phyloP scores from a whole-genome alignment of 768 basidiomycete species.

The Psilocybe cyanescens region DNA sequence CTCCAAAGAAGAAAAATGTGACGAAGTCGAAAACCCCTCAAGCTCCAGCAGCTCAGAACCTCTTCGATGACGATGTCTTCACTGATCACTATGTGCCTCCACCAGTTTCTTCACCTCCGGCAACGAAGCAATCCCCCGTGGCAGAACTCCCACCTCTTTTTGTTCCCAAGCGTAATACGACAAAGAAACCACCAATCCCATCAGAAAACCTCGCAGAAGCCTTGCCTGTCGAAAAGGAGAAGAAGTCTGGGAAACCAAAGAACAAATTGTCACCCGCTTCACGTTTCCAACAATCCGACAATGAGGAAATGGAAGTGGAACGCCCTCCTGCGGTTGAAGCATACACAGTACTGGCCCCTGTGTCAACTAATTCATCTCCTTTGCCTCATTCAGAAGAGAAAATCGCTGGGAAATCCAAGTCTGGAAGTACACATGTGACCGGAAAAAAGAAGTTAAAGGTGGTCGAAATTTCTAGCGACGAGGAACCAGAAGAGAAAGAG shows the following conservation, averaged over 20 bases:
- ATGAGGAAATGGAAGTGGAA: constrained; percentile 8
- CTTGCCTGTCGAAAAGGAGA: constrained; percentile 13
- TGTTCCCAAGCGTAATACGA: constrained; percentile 25
- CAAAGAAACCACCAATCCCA: constrained; percentile 3
- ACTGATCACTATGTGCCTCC: constrained; percentile 19
- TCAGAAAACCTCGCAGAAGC: not conserved
- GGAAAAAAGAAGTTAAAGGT: constrained; percentile 33
- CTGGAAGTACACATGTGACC: not conserved
- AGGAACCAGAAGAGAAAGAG: constrained; percentile 15
- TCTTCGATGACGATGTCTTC: constrained; percentile 26
- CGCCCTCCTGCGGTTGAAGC: not conserved
- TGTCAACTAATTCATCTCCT: constrained; percentile 1
- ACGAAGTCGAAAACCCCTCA: constrained; percentile 16
- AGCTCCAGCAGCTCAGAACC: constrained; percentile 14
- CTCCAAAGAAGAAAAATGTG: constrained; percentile 19
- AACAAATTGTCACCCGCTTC: constrained; percentile 8
- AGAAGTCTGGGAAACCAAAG: constrained; percentile 19
- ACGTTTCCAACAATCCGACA: constrained; percentile 1
- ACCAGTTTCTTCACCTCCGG: constrained; percentile 13
- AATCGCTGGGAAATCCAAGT: constrained; percentile 4
- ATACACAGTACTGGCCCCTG: not conserved
- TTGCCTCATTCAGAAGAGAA: constrained; percentile 5
- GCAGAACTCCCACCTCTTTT: constrained; percentile 22
- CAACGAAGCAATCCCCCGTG: not conserved
- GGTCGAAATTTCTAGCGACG: constrained; percentile 45